Conservation (phyloP, 306 rosid species). For the Datisca glomerata region DNA sequence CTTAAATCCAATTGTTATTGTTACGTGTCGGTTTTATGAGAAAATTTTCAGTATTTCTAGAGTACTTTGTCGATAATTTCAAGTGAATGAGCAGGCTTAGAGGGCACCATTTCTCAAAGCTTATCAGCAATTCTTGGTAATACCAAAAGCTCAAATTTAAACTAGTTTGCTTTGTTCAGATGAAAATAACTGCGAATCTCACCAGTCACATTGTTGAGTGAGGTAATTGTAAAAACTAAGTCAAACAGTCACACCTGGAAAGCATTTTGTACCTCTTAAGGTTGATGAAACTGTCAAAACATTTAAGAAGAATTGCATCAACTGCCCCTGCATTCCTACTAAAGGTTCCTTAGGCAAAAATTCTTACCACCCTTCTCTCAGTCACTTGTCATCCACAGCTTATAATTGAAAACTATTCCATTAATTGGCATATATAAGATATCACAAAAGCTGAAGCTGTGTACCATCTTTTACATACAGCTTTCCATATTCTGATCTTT, state of each 20-base stretch:
- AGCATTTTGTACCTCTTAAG: neutral
- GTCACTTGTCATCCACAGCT: neutral
- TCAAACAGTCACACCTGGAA: neutral
- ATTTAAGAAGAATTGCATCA: slow-evolving; percentile 5
- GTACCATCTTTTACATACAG: neutral
- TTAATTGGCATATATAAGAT: too few relatives aligned
- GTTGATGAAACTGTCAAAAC: slow-evolving; percentile 6
- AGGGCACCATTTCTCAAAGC: neutral
- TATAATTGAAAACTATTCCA: too few relatives aligned
- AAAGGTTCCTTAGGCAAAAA: neutral
- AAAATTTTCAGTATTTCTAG: too few relatives aligned
- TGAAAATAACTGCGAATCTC: slow-evolving; percentile 4
- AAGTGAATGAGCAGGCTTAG: neutral
- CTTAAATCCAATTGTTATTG: too few relatives aligned
- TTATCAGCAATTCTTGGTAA: neutral
- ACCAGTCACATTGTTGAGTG: slow-evolving; percentile 8
- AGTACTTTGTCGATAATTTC: neutral
- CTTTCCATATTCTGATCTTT: too few relatives aligned
- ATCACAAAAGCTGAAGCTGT: neutral
- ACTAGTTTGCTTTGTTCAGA: neutral
- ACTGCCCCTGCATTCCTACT: slow-evolving; percentile 4
- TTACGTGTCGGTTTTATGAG: too few relatives aligned
- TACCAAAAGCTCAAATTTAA: neutral
- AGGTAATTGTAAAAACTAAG: too few relatives aligned
- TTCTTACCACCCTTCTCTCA: slow-evolving; percentile 2